These are phyloP conservation scores for Cornus kousa DNA, from an alignment of 148 eudicot genomes.

Conservation along the genomic window DNA sequence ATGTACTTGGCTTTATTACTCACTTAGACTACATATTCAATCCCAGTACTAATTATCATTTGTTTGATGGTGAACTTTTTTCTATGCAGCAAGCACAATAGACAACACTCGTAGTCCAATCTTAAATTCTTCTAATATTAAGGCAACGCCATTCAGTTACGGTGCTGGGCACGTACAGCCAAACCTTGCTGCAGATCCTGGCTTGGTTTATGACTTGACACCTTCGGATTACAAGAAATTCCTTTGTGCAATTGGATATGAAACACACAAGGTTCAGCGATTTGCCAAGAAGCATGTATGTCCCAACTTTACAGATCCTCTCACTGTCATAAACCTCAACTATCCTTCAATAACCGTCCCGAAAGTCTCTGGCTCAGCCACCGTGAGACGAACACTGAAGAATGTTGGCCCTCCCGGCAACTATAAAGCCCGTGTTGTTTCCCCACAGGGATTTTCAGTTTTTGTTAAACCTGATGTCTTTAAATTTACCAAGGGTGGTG, in stretches of 20 bases:
- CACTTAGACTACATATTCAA: too few species aligned
- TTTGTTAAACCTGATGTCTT: too few species aligned
- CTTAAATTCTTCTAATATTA: neutral
- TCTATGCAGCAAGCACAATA: conserved; percentile 48
- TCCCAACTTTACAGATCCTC: conserved; percentile 26
- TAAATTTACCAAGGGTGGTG: too few species aligned
- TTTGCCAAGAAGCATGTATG: conserved; percentile 18
- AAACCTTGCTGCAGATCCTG: conserved; percentile 56
- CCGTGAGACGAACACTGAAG: conserved; percentile 47
- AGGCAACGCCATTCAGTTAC: conserved; percentile 41
- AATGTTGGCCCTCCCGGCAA: too few species aligned
- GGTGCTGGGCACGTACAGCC: conserved; percentile 70
- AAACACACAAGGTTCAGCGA: conserved; percentile 24
- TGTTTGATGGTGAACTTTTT: too few species aligned
- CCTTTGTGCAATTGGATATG: conserved; percentile 54
- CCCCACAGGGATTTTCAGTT: too few species aligned
- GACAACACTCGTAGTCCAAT: conserved; percentile 50
- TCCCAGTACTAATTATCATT: too few species aligned
- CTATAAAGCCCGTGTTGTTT: too few species aligned
- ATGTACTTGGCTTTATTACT: too few species aligned
- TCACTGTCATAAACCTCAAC: conserved; percentile 37
- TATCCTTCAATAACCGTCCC: conserved; percentile 63
- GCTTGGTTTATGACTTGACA: conserved; percentile 54
- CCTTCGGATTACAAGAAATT: conserved; percentile 47
- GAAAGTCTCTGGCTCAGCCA: conserved; percentile 28